phyloP scores from a whole-genome alignment of 331 rosid genomes.

The Dryas integrifolia region DNA sequence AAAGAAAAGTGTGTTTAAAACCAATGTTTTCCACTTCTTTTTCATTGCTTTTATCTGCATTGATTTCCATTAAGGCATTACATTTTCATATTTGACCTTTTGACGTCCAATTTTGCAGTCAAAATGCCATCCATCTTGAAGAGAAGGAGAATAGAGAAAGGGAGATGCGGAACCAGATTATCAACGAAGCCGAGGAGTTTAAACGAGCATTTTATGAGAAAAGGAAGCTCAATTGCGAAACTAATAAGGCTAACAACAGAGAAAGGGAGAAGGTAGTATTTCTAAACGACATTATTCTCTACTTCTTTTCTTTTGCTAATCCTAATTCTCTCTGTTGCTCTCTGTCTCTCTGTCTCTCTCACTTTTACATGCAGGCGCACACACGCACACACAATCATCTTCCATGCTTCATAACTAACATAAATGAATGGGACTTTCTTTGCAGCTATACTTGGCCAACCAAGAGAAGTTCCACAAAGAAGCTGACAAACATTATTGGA shows the following conservation, averaged over 20 bases:
- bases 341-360: background rate
- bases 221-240: constrained; percentile 64
- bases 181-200: constrained; percentile 82
- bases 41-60: background rate
- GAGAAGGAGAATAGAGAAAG: constrained; percentile 80
- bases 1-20: background rate
- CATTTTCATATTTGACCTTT: constrained; percentile 12
- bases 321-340: background rate
- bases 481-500: constrained; percentile 79
- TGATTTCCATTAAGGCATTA: background rate
- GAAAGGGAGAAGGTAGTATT: constrained; percentile 81
- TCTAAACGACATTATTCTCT: background rate
- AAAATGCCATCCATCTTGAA: constrained; percentile 68
- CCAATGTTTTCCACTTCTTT: background rate
- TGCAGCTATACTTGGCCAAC: constrained; percentile 58
- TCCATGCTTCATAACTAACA: constrained; percentile 18
- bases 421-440: constrained; percentile 13
- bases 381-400: background rate
- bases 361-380: background rate
- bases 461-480: constrained; percentile 98
- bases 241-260: constrained; percentile 62
- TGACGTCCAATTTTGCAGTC: constrained; percentile 40
- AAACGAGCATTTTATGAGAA: constrained; percentile 73
- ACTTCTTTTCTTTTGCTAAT: background rate
- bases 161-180: constrained; percentile 80